Evolutionary conservation across 208 protist species (phyloP).

Genomic region (Acanthamoeba divionensis): DNA sequence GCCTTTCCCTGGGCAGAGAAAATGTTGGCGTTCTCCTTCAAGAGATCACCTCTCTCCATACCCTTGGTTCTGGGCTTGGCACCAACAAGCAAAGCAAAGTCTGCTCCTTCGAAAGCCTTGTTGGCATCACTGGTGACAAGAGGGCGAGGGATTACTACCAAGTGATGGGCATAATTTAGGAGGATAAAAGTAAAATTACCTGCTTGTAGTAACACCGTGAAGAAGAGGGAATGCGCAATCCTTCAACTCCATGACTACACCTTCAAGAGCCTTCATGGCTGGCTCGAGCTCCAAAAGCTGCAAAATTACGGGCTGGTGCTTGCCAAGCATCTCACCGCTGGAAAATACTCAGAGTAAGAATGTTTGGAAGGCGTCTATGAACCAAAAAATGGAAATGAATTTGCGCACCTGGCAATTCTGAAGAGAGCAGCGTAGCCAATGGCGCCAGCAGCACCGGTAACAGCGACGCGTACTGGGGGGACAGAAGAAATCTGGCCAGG

Average conservation of each 20-base stretch:
- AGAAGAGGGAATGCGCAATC: conserved; percentile 92
- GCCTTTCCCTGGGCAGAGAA: conserved; percentile 91
- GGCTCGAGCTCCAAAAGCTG: conserved; percentile 87
- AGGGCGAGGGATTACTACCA: no score
- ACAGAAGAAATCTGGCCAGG: neutral
- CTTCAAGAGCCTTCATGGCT: conserved; percentile 83
- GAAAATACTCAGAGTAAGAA: no score
- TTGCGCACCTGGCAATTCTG: conserved; percentile 83
- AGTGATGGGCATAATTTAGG: no score
- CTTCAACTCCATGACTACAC: conserved; percentile 89
- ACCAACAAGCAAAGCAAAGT: conserved; percentile 87
- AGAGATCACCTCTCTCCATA: conserved; percentile 67
- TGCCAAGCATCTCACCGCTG: conserved; percentile 89
- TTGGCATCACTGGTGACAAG: conserved; percentile 79
- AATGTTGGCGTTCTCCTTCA: conserved; percentile 89
- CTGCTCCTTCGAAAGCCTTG: conserved; percentile 85
- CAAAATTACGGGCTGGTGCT: conserved; percentile 86
- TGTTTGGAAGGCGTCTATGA: no score
- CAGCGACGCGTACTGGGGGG: conserved; percentile 77
- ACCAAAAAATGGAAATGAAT: neutral
- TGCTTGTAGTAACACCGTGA: conserved; percentile 45
- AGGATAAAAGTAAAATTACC: no score
- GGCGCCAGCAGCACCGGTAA: conserved; percentile 95
- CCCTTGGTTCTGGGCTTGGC: conserved; percentile 78
- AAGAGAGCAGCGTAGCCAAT: conserved; percentile 93